Evolutionary conservation across 345 rosid genomes (phyloP).

Genomic region (Eucalyptus lansdowneana): DNA sequence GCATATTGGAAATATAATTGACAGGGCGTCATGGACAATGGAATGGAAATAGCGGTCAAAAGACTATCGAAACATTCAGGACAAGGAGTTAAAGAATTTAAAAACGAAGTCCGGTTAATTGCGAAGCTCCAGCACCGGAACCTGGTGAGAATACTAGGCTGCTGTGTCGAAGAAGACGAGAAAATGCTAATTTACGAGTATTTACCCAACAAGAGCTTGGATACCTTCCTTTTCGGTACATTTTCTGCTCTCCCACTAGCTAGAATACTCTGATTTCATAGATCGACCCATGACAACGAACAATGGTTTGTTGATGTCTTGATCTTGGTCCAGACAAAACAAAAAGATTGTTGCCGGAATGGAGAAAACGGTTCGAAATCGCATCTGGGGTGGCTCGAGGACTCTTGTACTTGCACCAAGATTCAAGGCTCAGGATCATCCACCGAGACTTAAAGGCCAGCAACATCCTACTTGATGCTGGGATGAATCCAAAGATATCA

Average conservation of each 20-base stretch:
- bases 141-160: constrained; percentile 14
- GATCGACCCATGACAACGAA: neutral
- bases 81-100: constrained; percentile 26
- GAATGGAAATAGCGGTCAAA: constrained; percentile 19
- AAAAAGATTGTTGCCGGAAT: neutral
- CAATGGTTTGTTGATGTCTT: neutral
- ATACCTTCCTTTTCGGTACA: constrained; percentile 17
- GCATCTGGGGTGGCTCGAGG: constrained; percentile 55
- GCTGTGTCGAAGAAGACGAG: constrained; percentile 17
- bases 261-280: neutral
- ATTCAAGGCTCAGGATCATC: constrained; percentile 59
- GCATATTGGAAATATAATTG: neutral
- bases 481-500: constrained; percentile 47
- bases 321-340: neutral
- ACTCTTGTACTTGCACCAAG: constrained; percentile 54
- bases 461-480: constrained; percentile 36
- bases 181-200: constrained; percentile 28
- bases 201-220: constrained; percentile 30
- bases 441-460: constrained; percentile 71
- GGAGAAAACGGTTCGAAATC: constrained; percentile 40
- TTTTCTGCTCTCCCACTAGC: neutral
- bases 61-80: constrained; percentile 12
- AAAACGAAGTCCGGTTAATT: constrained; percentile 18
- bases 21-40: constrained; percentile 14
- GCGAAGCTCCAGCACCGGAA: constrained; percentile 18